Evolutionary conservation across 192 early-diverging fungal genomes (phyloP).

Genomic region (Dispira simplex): DNA sequence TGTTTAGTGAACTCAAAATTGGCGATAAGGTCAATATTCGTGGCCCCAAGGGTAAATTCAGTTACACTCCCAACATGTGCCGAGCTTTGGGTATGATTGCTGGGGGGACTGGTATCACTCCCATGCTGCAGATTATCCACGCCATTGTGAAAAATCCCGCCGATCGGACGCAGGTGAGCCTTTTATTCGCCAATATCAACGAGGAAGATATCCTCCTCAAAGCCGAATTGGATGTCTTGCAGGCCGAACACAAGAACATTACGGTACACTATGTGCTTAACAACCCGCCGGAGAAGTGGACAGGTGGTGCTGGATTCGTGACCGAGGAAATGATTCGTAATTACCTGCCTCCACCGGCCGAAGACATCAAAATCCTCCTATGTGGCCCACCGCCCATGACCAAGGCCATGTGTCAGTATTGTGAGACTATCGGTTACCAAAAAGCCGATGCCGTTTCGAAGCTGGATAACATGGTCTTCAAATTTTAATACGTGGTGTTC

Average conservation of each 20-base stretch:
- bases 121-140: conserved; percentile 90
- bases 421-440: conserved; percentile 62
- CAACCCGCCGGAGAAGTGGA: conserved; percentile 63
- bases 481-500: conserved; percentile 41
- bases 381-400: conserved; percentile 89
- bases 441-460: conserved; percentile 65
- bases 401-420: conserved; percentile 55
- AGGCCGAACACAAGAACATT: conserved; percentile 53
- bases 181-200: conserved; percentile 89
- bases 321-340: conserved; percentile 66
- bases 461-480: conserved; percentile 74
- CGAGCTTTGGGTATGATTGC: conserved; percentile 81
- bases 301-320: conserved; percentile 73
- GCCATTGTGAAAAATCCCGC: conserved; percentile 68
- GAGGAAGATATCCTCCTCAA: conserved; percentile 77
- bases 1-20: conserved; percentile 44
- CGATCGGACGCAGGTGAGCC: conserved; percentile 70
- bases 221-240: conserved; percentile 66
- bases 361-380: conserved; percentile 73
- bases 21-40: conserved; percentile 62
- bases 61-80: conserved; percentile 68
- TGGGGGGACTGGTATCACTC: conserved; percentile 90
- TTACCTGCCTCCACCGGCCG: conserved; percentile 51
- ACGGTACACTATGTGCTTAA: conserved; percentile 73
- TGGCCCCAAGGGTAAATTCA: conserved; percentile 84